Conservation (phyloP, 2,329 filamentous ascomycete genomes). For the Elsinoe perseae region DNA sequence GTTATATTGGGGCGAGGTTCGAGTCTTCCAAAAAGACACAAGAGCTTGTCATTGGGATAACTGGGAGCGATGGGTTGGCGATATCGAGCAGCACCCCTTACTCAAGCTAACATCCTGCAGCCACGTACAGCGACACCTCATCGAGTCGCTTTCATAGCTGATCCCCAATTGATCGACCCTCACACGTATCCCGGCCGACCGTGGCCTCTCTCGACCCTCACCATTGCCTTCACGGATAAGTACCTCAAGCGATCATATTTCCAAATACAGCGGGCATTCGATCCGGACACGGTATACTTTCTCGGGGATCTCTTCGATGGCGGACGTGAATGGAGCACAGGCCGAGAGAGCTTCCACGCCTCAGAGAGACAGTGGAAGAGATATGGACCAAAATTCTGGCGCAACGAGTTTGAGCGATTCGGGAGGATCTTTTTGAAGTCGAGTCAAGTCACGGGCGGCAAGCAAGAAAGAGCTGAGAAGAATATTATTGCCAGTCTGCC, state of each 20-base stretch:
- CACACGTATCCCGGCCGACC: constrained; percentile 87
- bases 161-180: constrained; percentile 86
- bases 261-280: constrained; percentile 64
- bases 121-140: constrained; percentile 71
- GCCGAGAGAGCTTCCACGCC: constrained; percentile 38
- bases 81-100: not conserved
- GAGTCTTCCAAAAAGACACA: constrained; percentile 64
- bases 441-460: constrained; percentile 43
- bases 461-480: constrained; percentile 63
- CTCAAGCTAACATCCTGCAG: constrained; percentile 40
- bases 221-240: constrained; percentile 72
- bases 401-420: constrained; percentile 78
- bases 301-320: constrained; percentile 93
- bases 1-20: constrained; percentile 78
- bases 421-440: constrained; percentile 66
- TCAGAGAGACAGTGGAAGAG: constrained; percentile 61
- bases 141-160: constrained; percentile 74
- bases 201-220: constrained; percentile 61
- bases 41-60: constrained; percentile 68
- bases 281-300: constrained; percentile 85
- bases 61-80: constrained; percentile 85
- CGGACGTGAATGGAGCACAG: constrained; percentile 86
- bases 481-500: constrained; percentile 79
- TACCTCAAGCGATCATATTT: constrained; percentile 79
- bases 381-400: constrained; percentile 78